Conservation (phyloP, 2,329 filamentous ascomycete genomes). For the Botryotinia calthae region DNA sequence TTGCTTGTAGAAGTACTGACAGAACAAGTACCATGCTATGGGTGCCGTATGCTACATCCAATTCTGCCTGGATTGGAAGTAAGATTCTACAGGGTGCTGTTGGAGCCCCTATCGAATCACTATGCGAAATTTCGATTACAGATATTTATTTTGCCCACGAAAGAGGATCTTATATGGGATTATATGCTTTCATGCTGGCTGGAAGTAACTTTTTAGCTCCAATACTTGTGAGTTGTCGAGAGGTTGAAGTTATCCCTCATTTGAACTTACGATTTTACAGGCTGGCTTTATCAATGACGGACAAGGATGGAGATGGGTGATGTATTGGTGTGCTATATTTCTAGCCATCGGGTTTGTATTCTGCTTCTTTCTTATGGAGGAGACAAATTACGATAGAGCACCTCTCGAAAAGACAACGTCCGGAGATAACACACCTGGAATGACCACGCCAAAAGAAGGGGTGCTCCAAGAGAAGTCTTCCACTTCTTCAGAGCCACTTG, state of each 20-base stretch:
- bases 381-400: conserved; percentile 47
- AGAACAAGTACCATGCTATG: conserved; percentile 40
- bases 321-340: conserved; percentile 56
- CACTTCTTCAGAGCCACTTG: conserved; percentile 4
- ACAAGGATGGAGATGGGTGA: conserved; percentile 50
- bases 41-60: conserved; percentile 38
- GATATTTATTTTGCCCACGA: conserved; percentile 47
- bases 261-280: conserved; percentile 4
- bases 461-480: neutral
- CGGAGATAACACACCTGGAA: conserved; percentile 18
- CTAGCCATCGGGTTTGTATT: conserved; percentile 48
- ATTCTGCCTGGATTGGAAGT: conserved; percentile 40
- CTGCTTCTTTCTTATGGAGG: conserved; percentile 58
- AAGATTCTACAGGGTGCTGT: conserved; percentile 35
- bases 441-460: conserved; percentile 22
- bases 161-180: conserved; percentile 43
- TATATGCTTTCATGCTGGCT: conserved; percentile 46
- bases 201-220: conserved; percentile 48
- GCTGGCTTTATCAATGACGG: conserved; percentile 49
- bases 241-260: neutral
- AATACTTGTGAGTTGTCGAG: conserved; percentile 39
- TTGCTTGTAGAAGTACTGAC: neutral
- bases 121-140: conserved; percentile 39
- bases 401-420: conserved; percentile 22
- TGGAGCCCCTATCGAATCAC: conserved; percentile 34